A percentile compares a stretch with the other conserved stretches of the same genome.
phyloP scores from a whole-genome alignment of 768 basidiomycete genomes.

The Hebeloma cylindrosporum region DNA sequence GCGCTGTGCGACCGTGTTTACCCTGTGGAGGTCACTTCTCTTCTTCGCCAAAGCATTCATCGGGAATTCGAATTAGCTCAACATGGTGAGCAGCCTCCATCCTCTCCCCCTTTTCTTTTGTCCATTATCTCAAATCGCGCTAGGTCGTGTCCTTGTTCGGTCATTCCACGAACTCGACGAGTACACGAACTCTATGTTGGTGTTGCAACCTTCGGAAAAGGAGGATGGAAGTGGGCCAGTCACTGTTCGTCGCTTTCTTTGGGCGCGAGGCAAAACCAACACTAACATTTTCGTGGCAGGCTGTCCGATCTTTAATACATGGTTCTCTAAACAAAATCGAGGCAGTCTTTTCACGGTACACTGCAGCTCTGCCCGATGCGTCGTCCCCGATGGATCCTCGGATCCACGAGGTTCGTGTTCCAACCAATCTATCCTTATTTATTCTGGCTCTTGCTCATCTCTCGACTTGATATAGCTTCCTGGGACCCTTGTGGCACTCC shows the following conservation, averaged over 20 bases:
- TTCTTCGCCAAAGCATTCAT: conserved; percentile 22
- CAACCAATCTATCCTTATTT: background rate
- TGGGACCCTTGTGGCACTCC: conserved; percentile 21
- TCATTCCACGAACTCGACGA: conserved; percentile 21
- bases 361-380: conserved; percentile 10
- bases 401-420: conserved; percentile 15
- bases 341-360: conserved; percentile 19
- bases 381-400: conserved; percentile 9
- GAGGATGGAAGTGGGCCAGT: conserved; percentile 23
- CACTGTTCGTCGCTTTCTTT: conserved; percentile 16
- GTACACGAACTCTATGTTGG: conserved; percentile 17
- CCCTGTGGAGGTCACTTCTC: conserved; percentile 26
- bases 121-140: background rate
- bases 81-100: conserved; percentile 18
- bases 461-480: conserved; percentile 25
- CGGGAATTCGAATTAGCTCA: conserved; percentile 20
- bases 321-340: conserved; percentile 21
- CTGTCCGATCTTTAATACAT: conserved; percentile 22
- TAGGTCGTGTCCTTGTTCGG: conserved; percentile 24
- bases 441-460: background rate
- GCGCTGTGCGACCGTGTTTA: conserved; percentile 25
- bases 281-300: conserved; percentile 9
- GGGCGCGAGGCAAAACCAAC: background rate
- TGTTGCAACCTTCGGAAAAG: conserved; percentile 14
- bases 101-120: background rate